Percentiles rank a stretch among this genome's conserved stretches.
These are phyloP conservation scores for Lolium multiflorum DNA, from an alignment of 176 grass and related monocot genomes.

Conservation along the genomic window DNA sequence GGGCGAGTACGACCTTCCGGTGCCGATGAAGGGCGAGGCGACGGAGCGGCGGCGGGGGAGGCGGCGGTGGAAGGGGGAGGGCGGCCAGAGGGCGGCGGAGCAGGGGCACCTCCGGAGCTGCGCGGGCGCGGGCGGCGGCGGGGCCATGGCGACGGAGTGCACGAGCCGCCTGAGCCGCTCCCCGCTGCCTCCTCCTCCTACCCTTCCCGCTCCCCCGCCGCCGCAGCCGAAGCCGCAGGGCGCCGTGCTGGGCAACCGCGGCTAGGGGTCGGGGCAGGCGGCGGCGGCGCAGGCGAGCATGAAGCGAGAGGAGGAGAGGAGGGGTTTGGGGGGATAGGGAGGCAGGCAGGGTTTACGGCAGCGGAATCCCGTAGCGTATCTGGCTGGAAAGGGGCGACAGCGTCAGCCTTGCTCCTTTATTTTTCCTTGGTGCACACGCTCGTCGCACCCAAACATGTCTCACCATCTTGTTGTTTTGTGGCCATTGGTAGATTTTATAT, in stretches of 20 bases:
- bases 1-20: constrained; percentile 43
- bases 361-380: constrained; percentile 34
- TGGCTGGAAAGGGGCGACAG: constrained; percentile 1
- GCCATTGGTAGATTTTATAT: too few species aligned
- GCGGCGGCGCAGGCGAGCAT: neutral
- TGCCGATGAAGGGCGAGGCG: constrained; percentile 36
- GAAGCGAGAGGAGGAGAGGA: neutral
- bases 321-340: neutral
- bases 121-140: constrained; percentile 43
- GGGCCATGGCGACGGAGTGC: constrained; percentile 53
- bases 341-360: constrained; percentile 52
- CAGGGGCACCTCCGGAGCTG: constrained; percentile 47
- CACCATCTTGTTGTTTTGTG: neutral
- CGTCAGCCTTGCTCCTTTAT: neutral
- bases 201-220: constrained; percentile 37
- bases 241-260: constrained; percentile 54
- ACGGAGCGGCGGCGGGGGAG: constrained; percentile 30
- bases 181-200: constrained; percentile 37
- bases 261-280: constrained; percentile 30
- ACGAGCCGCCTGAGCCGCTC: constrained; percentile 57
- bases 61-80: constrained; percentile 39
- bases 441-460: neutral
- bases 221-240: constrained; percentile 55
- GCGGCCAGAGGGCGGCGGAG: constrained; percentile 32
- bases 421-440: constrained; percentile 13